Evolutionary conservation across 495 filamentous ascomycete species (phyloP).

Genomic region (Aspergillus nidulans): DNA sequence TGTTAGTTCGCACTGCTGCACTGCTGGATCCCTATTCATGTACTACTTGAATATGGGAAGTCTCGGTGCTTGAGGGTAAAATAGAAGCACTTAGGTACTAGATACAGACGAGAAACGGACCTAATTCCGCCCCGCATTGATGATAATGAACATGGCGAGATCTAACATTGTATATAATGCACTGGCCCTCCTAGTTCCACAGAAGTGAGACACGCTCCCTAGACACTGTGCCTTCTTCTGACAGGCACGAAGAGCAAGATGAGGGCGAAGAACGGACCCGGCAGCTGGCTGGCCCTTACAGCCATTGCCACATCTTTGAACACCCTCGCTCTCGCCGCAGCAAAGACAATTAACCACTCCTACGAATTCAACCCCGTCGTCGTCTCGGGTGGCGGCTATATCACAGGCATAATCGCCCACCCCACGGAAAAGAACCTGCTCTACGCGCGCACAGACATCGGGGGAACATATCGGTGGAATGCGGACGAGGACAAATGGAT

Average conservation of each 20-base stretch:
- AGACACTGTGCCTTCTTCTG: too few species aligned
- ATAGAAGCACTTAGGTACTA: background rate
- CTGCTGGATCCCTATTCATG: too few species aligned
- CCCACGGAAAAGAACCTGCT: conserved; percentile 52
- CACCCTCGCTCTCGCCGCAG: background rate
- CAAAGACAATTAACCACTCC: conserved; percentile 3
- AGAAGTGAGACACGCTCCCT: too few species aligned
- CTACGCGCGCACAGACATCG: conserved; percentile 61
- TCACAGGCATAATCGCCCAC: conserved; percentile 56
- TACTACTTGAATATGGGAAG: too few species aligned
- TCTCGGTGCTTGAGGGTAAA: background rate
- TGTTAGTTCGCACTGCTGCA: background rate
- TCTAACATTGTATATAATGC: background rate
- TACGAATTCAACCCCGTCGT: conserved; percentile 16
- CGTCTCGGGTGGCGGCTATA: conserved; percentile 52
- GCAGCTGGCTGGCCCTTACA: background rate
- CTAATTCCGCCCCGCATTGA: conserved; percentile 3
- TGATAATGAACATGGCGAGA: background rate
- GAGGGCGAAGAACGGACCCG: background rate
- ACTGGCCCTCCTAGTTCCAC: background rate
- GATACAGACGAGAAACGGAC: conserved; percentile 1
- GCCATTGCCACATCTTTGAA: background rate
- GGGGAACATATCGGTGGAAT: conserved; percentile 55
- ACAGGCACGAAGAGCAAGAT: background rate
- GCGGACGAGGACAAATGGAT: conserved; percentile 52